Percentiles rank a stretch among this genome's conserved stretches.
phyloP scores from a whole-genome alignment of 805 yeast species.

The Yueomyces sp. region DNA sequence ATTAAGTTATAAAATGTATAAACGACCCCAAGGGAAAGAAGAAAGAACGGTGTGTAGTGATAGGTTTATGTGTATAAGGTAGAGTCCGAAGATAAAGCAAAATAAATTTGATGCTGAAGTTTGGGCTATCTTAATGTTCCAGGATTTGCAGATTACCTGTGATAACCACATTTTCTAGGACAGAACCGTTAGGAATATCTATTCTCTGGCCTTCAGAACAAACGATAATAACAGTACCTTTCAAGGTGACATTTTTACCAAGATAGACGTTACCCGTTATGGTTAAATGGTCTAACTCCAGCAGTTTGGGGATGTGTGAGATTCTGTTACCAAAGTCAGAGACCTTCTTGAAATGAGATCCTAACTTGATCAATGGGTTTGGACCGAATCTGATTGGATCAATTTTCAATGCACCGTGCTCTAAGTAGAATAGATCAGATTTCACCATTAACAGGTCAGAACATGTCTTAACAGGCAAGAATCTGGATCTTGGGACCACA shows the following conservation, averaged over 20 bases:
- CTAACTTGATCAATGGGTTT: conserved; percentile 89
- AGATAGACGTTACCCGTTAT: conserved; percentile 87
- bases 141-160: conserved; percentile 89
- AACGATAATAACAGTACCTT: conserved; percentile 95
- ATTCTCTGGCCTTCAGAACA: conserved; percentile 92
- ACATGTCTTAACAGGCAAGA: conserved; percentile 95
- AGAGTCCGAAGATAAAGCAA: too few species aligned
- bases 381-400: conserved; percentile 80
- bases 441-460: conserved; percentile 89
- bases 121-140: conserved; percentile 49
- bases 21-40: background rate
- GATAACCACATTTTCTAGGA: conserved; percentile 87
- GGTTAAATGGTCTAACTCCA: conserved; percentile 90
- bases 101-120: background rate
- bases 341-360: conserved; percentile 94
- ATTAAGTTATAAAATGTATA: background rate
- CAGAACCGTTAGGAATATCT: conserved; percentile 89
- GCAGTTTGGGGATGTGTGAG: conserved; percentile 72
- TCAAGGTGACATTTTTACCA: conserved; percentile 77
- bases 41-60: background rate
- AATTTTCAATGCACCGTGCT: conserved; percentile 80
- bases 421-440: conserved; percentile 82
- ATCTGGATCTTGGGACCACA: conserved; percentile 94
- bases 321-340: conserved; percentile 80
- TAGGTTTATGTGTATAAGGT: background rate